Percentiles rank a stretch among this genome's conserved stretches.
phyloP scores from a whole-genome alignment of 2,329 filamentous ascomycete species.

The Pseudogymnoascus sp. region DNA sequence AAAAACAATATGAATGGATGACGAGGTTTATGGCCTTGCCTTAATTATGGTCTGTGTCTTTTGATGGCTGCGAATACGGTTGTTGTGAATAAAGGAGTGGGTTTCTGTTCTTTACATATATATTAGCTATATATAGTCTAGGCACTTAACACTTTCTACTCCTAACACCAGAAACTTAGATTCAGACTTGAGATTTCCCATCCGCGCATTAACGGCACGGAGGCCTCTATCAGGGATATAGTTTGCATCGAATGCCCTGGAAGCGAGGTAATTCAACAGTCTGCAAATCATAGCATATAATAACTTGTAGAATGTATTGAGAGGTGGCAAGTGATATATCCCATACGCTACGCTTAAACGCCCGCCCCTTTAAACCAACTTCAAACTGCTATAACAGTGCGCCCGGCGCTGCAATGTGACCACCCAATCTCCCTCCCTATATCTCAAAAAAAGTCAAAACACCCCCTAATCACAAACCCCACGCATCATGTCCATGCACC shows the following conservation, averaged over 20 bases:
- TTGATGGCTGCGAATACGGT: neutral
- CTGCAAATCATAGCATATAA: neutral
- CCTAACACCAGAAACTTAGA: neutral
- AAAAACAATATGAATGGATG: constrained; percentile 7
- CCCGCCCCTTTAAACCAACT: neutral
- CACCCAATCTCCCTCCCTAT: neutral
- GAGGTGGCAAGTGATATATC: constrained; percentile 1
- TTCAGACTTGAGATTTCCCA: neutral
- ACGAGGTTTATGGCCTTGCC: constrained; percentile 3
- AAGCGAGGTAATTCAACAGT: neutral
- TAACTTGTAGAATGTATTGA: neutral
- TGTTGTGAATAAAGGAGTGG: neutral
- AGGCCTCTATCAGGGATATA: neutral
- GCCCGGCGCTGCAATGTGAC: neutral
- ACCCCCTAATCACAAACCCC: neutral
- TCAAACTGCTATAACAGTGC: neutral
- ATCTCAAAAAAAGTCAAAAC: neutral
- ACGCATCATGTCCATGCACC: constrained; percentile 49
- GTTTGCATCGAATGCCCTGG: neutral
- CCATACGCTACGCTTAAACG: neutral
- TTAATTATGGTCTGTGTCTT: neutral
- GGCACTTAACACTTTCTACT: neutral
- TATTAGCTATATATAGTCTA: neutral
- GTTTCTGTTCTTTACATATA: neutral
- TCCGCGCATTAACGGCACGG: neutral